Conservation (phyloP, 306 rosid species). For the Casuarina glauca region DNA sequence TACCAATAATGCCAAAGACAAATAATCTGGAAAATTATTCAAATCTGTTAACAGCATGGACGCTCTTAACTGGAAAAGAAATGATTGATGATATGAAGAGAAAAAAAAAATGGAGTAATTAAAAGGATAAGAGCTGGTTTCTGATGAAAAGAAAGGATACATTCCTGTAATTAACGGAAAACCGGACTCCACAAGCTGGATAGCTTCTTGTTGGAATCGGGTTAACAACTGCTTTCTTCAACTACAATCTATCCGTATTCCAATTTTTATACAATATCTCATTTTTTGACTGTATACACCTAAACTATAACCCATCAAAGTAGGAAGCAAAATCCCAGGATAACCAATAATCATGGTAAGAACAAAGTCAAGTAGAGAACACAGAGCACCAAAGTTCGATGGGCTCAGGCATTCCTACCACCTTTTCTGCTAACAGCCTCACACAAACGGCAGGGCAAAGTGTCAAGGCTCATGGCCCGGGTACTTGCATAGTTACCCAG, state of each 20-base stretch:
- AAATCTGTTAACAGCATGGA: background rate
- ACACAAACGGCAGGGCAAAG: conserved; percentile 84
- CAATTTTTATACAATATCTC: background rate
- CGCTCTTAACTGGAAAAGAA: background rate
- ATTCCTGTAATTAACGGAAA: background rate
- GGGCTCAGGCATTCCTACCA: conserved; percentile 57
- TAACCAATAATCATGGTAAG: background rate
- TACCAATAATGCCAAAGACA: too few species aligned
- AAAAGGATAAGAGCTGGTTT: too few species aligned
- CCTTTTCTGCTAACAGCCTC: conserved; percentile 73
- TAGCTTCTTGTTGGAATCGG: background rate
- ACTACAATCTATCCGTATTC: background rate
- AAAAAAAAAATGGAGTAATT: background rate
- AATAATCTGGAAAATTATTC: too few species aligned
- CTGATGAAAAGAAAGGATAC: background rate
- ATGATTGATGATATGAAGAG: background rate
- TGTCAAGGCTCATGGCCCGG: conserved; percentile 82
- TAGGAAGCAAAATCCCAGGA: background rate
- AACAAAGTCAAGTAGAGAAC: background rate
- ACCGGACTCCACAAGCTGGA: background rate
- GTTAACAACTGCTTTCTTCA: background rate
- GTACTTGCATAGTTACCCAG: conserved; percentile 69
- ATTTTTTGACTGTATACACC: background rate
- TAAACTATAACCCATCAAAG: background rate
- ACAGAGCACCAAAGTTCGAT: background rate